Base-by-base conservation (phyloP, 441 rosid genomes). In the Euphorbia neoarborescens region DNA sequence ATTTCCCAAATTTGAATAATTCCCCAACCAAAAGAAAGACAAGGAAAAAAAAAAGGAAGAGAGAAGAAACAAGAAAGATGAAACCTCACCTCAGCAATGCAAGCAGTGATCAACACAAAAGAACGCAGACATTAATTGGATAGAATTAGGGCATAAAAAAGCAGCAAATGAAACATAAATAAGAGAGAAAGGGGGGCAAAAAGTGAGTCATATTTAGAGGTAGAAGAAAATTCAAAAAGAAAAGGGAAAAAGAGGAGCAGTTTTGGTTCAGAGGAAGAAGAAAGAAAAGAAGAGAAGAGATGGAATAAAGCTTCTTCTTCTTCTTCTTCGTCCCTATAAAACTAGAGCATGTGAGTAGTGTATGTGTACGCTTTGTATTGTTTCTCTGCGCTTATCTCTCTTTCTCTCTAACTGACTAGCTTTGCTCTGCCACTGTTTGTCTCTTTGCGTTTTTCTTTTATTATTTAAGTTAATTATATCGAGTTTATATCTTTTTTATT, bases 31-130 rank as follows among this genome's bases (percentile, higher is more conserved):
- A 70, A 38, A 38, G 24, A 70, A 38, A 20, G 11, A 25, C 7
- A 60, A 71, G 28, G 7, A 32, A 40, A 58, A 20, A 22, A 66
- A 57, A 53, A 46, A 4, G 5, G 2, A 59, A 35, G 0, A 69
- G n/a, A 9, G 20, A 46, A 2, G 5, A 59, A 27, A 9, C 11
- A 46, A 2, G 5, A 59, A 27, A 66, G 27, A 62, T 28, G 53
- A 37, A 15, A 69, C 56, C 82, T 73, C 56, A 76, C 83, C 84
- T 73, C 11, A 51, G 71, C 61, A 69, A 88, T 82, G 87, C 81
- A 76, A 69, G 73, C 68, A 51, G 73, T 56, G 76, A 81, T 71
- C 77, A 80, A 70, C 83, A 84, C 70, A 80, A 84, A 80, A 73
- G 62, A 66, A 28, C 69, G 71, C 20, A 28, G 54, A 38, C 19